These are phyloP conservation scores for Combretum micranthum DNA, from an alignment of 345 rosid species.

Conservation along the genomic window DNA sequence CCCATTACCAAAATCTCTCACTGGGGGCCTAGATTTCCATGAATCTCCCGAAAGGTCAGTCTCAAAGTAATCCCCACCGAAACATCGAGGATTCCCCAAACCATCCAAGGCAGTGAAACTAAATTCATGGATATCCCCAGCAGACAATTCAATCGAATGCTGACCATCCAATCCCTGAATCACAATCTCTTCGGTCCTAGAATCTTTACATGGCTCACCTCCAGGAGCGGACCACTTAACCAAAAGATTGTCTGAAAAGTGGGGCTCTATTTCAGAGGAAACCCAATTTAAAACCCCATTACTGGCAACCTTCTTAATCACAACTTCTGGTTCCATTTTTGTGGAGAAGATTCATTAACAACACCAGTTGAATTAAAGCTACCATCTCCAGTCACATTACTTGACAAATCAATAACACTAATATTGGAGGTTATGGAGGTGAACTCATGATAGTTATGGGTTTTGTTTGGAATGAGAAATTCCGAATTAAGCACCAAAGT, in stretches of 20 bases:
- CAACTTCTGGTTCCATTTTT: neutral
- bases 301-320: neutral
- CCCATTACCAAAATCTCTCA: constrained; percentile 78
- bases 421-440: neutral
- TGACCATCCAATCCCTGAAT: constrained; percentile 52
- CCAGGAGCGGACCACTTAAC: constrained; percentile 60
- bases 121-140: constrained; percentile 63
- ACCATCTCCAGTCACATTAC: neutral
- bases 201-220: constrained; percentile 58
- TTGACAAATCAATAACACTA: neutral
- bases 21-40: constrained; percentile 83
- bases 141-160: constrained; percentile 40
- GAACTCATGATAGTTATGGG: neutral
- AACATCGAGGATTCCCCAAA: constrained; percentile 41
- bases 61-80: constrained; percentile 89
- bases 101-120: constrained; percentile 56
- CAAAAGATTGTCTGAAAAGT: constrained; percentile 46
- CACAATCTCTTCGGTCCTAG: constrained; percentile 43
- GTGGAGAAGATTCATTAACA: neutral
- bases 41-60: constrained; percentile 75
- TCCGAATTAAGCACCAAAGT: neutral
- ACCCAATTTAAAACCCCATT: constrained; percentile 31
- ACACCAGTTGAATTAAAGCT: constrained; percentile 2
- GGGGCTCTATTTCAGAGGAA: constrained; percentile 35
- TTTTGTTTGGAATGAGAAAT: constrained; percentile 4